phyloP scores from a whole-genome alignment of 2,329 filamentous ascomycete species.

The Orbilia blumenaviensis region DNA sequence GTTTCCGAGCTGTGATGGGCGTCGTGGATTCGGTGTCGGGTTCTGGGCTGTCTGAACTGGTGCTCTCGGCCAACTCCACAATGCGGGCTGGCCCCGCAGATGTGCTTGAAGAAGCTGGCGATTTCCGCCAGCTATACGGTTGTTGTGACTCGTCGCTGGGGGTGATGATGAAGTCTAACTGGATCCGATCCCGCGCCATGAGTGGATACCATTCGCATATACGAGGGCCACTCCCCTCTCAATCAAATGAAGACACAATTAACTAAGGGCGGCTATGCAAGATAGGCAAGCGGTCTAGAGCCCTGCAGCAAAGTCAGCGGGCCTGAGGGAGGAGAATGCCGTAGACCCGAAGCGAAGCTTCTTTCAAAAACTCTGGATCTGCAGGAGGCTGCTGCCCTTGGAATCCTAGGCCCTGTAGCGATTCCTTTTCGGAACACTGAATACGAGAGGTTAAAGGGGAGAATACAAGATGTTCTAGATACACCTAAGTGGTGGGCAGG shows the following conservation, averaged over 20 bases:
- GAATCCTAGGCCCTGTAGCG: background rate
- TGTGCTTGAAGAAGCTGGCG: conserved; percentile 32
- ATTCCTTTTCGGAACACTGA: conserved; percentile 46
- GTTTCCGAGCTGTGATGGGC: background rate
- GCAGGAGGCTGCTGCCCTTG: conserved; percentile 30
- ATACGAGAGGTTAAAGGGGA: conserved; percentile 32
- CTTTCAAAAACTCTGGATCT: conserved; percentile 18
- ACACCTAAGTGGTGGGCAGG: background rate
- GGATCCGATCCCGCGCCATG: conserved; percentile 51
- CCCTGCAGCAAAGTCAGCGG: conserved; percentile 16
- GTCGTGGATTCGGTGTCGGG: conserved; percentile 16
- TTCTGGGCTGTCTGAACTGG: conserved; percentile 37
- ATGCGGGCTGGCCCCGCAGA: conserved; percentile 35
- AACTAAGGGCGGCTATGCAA: conserved; percentile 40
- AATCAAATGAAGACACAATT: conserved; percentile 16
- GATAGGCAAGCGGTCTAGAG: conserved; percentile 23
- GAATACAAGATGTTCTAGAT: background rate
- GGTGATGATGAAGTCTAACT: conserved; percentile 51
- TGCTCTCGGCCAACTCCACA: conserved; percentile 41
- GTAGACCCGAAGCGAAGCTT: conserved; percentile 20
- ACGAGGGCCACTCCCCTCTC: conserved; percentile 47
- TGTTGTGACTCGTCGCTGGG: conserved; percentile 27
- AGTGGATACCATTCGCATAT: conserved; percentile 44
- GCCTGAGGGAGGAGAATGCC: conserved; percentile 2
- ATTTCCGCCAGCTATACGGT: conserved; percentile 31